A percentile compares a stretch with the other conserved stretches of the same genome.
Conservation (phyloP, 164 flowering plant genomes). For the Tetracentron sinense region DNA sequence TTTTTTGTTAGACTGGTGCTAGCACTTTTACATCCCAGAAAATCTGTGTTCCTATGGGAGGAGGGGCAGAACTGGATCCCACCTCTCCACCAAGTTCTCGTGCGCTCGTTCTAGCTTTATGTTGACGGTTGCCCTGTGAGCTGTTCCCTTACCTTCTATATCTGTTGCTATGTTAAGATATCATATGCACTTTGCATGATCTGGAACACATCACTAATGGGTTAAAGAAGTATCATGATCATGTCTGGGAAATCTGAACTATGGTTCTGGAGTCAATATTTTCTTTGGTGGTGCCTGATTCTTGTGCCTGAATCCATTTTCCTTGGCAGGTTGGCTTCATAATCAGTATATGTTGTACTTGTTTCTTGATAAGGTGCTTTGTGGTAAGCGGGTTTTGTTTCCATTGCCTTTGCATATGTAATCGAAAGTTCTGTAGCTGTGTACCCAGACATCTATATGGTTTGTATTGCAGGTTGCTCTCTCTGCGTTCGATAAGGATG, state of each 20-base stretch:
- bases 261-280: neutral
- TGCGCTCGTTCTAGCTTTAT: too few relatives aligned
- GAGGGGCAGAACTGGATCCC: too few relatives aligned
- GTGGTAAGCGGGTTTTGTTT: conserved; percentile 45
- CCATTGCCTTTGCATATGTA: neutral
- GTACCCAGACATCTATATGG: neutral
- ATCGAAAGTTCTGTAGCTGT: neutral
- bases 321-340: conserved; percentile 73
- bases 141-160: too few relatives aligned
- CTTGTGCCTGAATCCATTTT: neutral
- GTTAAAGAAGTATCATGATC: too few relatives aligned
- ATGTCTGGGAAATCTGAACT: neutral
- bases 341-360: conserved; percentile 75
- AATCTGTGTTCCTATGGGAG: too few relatives aligned
- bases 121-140: too few relatives aligned
- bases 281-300: neutral
- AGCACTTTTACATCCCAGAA: too few relatives aligned
- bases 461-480: conserved; percentile 42
- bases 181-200: too few relatives aligned
- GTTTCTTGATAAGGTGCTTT: conserved; percentile 74
- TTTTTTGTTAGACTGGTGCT: too few relatives aligned
- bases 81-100: too few relatives aligned
- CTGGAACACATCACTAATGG: too few relatives aligned
- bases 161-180: too few relatives aligned
- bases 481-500: conserved; percentile 58